phyloP scores from a whole-genome alignment of 345 rosid genomes.

The Bruguiera sexangula region DNA sequence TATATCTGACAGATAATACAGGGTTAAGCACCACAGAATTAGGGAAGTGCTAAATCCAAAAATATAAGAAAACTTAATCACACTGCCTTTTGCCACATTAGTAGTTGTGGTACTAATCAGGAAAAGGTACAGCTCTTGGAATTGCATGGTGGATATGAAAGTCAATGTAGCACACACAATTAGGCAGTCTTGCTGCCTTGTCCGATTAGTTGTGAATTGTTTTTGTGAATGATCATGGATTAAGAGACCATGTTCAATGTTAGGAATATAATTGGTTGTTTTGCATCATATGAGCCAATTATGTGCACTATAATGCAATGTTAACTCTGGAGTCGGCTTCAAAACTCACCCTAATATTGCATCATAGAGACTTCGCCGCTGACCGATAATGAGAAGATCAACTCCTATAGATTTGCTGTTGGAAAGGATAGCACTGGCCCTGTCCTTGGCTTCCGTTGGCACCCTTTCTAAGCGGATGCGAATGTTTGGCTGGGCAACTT shows the following conservation, averaged over 20 bases:
- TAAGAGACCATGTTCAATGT: no score
- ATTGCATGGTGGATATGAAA: no score
- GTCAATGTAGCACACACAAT: no score
- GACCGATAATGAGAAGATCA: conserved; percentile 71
- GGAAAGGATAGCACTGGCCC: conserved; percentile 53
- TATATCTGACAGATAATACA: conserved; percentile 28
- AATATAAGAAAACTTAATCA: neutral
- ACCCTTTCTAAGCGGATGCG: conserved; percentile 37
- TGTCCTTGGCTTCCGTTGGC: conserved; percentile 46
- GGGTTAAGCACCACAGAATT: neutral
- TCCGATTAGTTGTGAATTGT: no score
- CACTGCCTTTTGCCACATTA: no score
- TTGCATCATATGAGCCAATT: neutral
- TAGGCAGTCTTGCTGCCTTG: no score
- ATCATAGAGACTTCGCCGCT: conserved; percentile 57
- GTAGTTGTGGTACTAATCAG: no score
- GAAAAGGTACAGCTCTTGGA: no score
- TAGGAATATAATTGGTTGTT: no score
- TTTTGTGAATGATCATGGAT: no score
- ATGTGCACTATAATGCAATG: neutral
- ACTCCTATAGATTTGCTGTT: conserved; percentile 43
- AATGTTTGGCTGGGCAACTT: conserved; percentile 56
- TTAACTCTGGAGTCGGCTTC: neutral
- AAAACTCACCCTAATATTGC: conserved; percentile 61
- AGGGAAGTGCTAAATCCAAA: neutral